A percentile compares a stretch with the other conserved stretches of the same genome.
Conservation (phyloP, 1,139 yeast species). For the Geotrichum fermentans region DNA sequence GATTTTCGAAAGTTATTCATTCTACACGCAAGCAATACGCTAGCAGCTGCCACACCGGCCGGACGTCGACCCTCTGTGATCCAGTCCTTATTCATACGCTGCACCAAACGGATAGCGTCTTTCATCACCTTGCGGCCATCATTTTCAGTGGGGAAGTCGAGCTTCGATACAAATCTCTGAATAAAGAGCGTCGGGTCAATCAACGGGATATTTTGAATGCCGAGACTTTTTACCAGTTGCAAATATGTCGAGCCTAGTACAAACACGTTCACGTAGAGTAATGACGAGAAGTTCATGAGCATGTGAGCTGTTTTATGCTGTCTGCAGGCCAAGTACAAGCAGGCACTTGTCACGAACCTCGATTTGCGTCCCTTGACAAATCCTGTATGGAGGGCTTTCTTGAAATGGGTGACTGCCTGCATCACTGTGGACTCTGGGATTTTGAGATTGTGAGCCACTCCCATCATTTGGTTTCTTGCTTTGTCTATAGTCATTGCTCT, state of each 20-base stretch:
- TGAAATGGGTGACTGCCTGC: slow-evolving; percentile 85
- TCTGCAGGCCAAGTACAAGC: slow-evolving; percentile 91
- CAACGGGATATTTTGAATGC: slow-evolving; percentile 69
- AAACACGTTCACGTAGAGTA: slow-evolving; percentile 85
- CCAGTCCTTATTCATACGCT: slow-evolving; percentile 92
- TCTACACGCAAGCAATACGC: slow-evolving; percentile 85
- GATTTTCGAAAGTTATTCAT: slow-evolving; percentile 93
- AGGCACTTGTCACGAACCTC: slow-evolving; percentile 91
- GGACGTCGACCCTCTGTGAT: slow-evolving; percentile 95
- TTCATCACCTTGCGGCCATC: slow-evolving; percentile 54
- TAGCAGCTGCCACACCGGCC: slow-evolving; percentile 98
- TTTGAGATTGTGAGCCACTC: slow-evolving; percentile 69
- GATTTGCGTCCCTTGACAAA: slow-evolving; percentile 95
- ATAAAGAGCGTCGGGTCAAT: slow-evolving; percentile 94
- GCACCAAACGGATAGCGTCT: slow-evolving; percentile 84
- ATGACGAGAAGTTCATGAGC: slow-evolving; percentile 89
- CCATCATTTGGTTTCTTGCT: slow-evolving; percentile 70
- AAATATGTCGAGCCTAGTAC: slow-evolving; percentile 93
- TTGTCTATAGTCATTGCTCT: slow-evolving; percentile 82
- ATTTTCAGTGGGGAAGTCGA: slow-evolving; percentile 64
- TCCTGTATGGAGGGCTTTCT: slow-evolving; percentile 74
- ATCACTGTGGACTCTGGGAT: slow-evolving; percentile 84
- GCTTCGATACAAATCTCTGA: slow-evolving; percentile 84
- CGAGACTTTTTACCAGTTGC: slow-evolving; percentile 78
- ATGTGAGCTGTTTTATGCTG: slow-evolving; percentile 86